Base-by-base conservation (phyloP, 805 yeast species). In the Deakozyma indianensis region DNA sequence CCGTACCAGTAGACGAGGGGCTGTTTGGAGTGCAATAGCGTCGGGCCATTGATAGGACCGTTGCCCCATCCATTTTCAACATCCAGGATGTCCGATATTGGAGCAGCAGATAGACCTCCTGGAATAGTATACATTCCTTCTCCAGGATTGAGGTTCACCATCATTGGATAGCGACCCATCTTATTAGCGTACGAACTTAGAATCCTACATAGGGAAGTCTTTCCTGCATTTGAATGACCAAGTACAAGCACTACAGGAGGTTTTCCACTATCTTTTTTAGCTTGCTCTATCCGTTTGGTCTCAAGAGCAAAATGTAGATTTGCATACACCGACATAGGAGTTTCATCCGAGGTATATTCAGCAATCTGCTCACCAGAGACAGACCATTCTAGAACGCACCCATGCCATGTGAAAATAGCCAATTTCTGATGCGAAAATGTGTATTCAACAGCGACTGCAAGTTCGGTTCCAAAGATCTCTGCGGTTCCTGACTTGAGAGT, bases 381-480 rank as follows among this genome's bases (percentile, higher is more conserved):
- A 11, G 57, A 50, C 53, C 71, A 81, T 51, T 73, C 73, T 3
- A 88, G 45, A 29, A 61, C 66, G 53, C 85, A 77, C 3, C 95
- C 95, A 28, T 74, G 75, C 51, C 75, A 75, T 1, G 87, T 71
- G 49, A 65, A 75, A 1, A 83, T 54, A 14, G 80, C 74, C 3
- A 74, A 63, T 45, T 75, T 75, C 49, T 71, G 64, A 4, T 78
- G 80, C 22, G 64, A 61, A 55, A 83, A 78, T 2, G 62, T 57
- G 54, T 77, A 80, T 21, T 77, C 83, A 1, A 71, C 68, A 47
- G 82, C 84, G 40, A 71, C 67, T 2, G 96, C 83, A 22, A 92
- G 71, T 59, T 92, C 99, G 2, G 96, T 85, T 22, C 98, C 99
- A 62, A 82, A 85, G 7, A 87, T 74, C 64, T 92, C 98, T 1